Evolutionary conservation across 1,139 yeast species (phyloP), one percentile per base, ranked within the genome.

Genomic region (Sugiyamaella castrensis): DNA sequence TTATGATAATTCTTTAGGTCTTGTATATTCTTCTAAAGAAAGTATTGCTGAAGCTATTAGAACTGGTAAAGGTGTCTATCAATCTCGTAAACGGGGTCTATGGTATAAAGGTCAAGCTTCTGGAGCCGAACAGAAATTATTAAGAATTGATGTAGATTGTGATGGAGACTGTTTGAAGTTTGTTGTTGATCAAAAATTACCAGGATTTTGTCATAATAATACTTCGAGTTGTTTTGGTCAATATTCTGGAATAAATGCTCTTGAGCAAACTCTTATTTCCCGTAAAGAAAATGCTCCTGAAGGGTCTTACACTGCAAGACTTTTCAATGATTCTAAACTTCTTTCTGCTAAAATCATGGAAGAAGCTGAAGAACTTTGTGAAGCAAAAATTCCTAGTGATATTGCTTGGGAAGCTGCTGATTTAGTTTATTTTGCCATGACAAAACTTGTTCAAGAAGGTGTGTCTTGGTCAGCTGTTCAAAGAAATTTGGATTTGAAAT

Each of bases 341-440:
- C 74, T 94, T 57, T 73, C 78, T 51, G 96, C 98, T 16, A 92
- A 92, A 73, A 84, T 92, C 69, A 81, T 82, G 66, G 98, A 92
- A 71, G 99, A 92, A 69, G 95, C 96, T 48, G 98, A 92, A 63
- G 99, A 94, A 68, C 78, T 92, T 55, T 82, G 91, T 36, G 97
- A 88, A 51, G 98, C 98, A 15, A 66, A 69, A 49, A 62, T 75
- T 8, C 75, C 76, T 57, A 79, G 78, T 2, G 98, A 92, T 55
- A 79, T 89, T 47, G 85, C 98, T 0, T 92, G 97, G 96, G 98
- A 92, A 70, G 92, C 95, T 50, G 98, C 98, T 7, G 99, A 94
- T 66, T 75, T 92, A 65, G 70, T 94, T 51, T 92, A 94, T 70
- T 94, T 94, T 69, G 91, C 94, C 9, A 69, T 91, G 75, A 77